These are phyloP conservation scores for Paecilomyces sp. DNA, from an alignment of 2,329 filamentous ascomycete genomes.

Conservation along the genomic window DNA sequence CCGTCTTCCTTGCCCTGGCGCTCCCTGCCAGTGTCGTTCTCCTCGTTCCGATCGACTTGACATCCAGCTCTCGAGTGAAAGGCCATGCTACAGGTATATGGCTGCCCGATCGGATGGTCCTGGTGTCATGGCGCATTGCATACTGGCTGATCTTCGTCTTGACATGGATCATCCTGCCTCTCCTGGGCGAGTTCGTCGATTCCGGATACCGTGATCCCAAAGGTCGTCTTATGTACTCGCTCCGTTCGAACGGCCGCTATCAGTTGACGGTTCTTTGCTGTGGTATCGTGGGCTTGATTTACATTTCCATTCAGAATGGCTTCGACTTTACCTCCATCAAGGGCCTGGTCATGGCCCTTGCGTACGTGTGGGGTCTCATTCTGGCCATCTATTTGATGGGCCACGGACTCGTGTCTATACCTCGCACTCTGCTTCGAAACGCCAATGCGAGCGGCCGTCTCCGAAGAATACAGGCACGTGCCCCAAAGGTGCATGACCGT, in stretches of 20 bases:
- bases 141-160: slow-evolving; percentile 96
- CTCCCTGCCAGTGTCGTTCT: slow-evolving; percentile 86
- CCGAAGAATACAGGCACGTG: slow-evolving; percentile 67
- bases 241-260: slow-evolving; percentile 82
- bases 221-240: slow-evolving; percentile 72
- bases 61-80: slow-evolving; percentile 69
- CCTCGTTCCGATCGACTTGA: slow-evolving; percentile 90
- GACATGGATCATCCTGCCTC: slow-evolving; percentile 88
- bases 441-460: slow-evolving; percentile 69
- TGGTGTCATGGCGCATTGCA: slow-evolving; percentile 87
- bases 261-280: slow-evolving; percentile 71
- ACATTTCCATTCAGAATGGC: slow-evolving; percentile 73
- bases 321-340: slow-evolving; percentile 69
- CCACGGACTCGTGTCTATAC: slow-evolving; percentile 88
- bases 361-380: slow-evolving; percentile 87
- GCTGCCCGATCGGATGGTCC: slow-evolving; percentile 68
- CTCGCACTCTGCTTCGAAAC: slow-evolving; percentile 70
- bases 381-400: slow-evolving; percentile 97
- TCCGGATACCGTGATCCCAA: slow-evolving; percentile 85
- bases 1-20: slow-evolving; percentile 92
- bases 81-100: slow-evolving; percentile 75
- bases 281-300: slow-evolving; percentile 66
- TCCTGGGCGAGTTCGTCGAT: slow-evolving; percentile 91
- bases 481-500: slow-evolving; percentile 77
- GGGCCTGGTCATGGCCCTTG: slow-evolving; percentile 80